Conservation (phyloP, 441 rosid genomes). For the Erodium texanum region DNA sequence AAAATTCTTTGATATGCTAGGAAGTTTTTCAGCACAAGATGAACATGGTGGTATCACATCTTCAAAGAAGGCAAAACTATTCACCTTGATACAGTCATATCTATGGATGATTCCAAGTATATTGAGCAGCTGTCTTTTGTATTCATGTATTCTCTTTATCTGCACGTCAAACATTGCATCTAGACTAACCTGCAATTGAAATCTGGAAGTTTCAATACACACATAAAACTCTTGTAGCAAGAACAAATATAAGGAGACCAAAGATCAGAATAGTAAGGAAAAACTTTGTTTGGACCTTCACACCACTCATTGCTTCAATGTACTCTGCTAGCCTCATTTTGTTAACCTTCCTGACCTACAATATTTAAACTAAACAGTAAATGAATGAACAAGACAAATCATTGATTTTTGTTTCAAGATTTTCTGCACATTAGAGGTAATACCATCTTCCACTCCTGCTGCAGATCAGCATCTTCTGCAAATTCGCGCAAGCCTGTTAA, state of each 20-base stretch:
- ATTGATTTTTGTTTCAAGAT: constrained; percentile 10
- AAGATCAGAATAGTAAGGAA: constrained; percentile 3
- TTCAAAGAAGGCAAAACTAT: neutral
- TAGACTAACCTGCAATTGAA: constrained; percentile 32
- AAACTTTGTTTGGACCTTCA: constrained; percentile 33
- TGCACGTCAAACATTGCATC: constrained; percentile 58
- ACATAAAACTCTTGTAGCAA: neutral
- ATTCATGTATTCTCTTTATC: constrained; percentile 49
- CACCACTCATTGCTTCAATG: constrained; percentile 47
- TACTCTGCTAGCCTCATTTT: constrained; percentile 50
- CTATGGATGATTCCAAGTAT: constrained; percentile 42
- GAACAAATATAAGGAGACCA: constrained; percentile 1
- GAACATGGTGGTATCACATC: neutral
- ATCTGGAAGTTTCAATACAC: constrained; percentile 10
- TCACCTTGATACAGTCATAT: constrained; percentile 43
- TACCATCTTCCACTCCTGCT: constrained; percentile 44
- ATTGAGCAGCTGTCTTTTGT: constrained; percentile 49
- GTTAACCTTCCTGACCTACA: constrained; percentile 42
- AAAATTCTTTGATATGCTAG: no score
- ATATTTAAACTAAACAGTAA: neutral
- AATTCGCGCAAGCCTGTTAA: constrained; percentile 39
- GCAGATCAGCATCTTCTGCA: constrained; percentile 30
- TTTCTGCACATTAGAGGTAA: constrained; percentile 13
- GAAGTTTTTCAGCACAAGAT: neutral
- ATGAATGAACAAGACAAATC: constrained; percentile 6